These are phyloP conservation scores for Coemansia sp. DNA, from an alignment of 371 early-diverging fungal species.

Conservation along the genomic window DNA sequence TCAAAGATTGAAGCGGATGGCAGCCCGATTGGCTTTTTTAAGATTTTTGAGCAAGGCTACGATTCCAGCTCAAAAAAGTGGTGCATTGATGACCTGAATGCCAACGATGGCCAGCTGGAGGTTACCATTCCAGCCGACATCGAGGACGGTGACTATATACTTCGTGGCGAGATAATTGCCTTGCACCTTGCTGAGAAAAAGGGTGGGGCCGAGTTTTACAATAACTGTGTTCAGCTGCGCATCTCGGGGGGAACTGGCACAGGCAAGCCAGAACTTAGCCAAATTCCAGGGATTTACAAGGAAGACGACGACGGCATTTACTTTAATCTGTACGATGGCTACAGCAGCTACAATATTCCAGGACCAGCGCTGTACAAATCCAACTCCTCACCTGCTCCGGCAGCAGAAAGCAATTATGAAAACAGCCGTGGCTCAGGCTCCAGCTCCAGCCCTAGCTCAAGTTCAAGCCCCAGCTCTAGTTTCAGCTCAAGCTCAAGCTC, in stretches of 20 bases:
- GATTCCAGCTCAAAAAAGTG: constrained; percentile 13
- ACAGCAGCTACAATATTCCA: constrained; percentile 24
- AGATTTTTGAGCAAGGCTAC: constrained; percentile 43
- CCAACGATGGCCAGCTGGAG: constrained; percentile 13
- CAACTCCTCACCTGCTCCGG: background rate
- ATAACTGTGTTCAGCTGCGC: constrained; percentile 28
- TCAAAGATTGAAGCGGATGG: constrained; percentile 24
- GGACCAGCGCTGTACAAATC: constrained; percentile 15
- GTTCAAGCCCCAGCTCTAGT: too few species aligned
- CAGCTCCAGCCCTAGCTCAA: too few species aligned
- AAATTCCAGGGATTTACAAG: constrained; percentile 20
- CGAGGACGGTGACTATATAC: constrained; percentile 17
- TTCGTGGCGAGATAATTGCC: constrained; percentile 38
- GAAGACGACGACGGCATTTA: constrained; percentile 9
- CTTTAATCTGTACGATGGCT: constrained; percentile 14
- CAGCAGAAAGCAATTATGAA: background rate
- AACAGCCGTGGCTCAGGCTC: background rate
- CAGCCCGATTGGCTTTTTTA: constrained; percentile 24
- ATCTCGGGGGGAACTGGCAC: constrained; percentile 14
- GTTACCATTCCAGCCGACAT: constrained; percentile 25
- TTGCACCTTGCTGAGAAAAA: constrained; percentile 22
- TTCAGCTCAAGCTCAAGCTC: too few species aligned
- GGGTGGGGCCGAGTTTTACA: constrained; percentile 22
- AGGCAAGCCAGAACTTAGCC: constrained; percentile 4
- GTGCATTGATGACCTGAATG: constrained; percentile 28